phyloP scores from a whole-genome alignment of 495 filamentous ascomycete species.

The Hypoxylon fragiforme region DNA sequence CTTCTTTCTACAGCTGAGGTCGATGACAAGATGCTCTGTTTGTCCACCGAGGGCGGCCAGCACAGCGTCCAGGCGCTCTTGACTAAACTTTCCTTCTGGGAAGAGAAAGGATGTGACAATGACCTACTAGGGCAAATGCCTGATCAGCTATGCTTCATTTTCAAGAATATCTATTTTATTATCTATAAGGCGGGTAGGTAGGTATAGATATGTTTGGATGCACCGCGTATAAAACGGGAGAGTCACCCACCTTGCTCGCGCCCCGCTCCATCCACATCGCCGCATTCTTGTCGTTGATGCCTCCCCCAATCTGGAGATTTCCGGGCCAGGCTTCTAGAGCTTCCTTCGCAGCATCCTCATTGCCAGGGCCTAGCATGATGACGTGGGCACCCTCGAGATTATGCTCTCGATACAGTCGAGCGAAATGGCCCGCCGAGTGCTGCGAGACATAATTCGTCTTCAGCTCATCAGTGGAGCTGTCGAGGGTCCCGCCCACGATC shows the following conservation, averaged over 20 bases:
- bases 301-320: conserved; percentile 85
- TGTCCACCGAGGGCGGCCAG: conserved; percentile 71
- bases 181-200: background rate
- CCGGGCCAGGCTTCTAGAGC: conserved; percentile 75
- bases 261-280: conserved; percentile 81
- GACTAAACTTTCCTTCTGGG: conserved; percentile 77
- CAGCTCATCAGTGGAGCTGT: conserved; percentile 62
- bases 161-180: background rate
- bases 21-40: conserved; percentile 83
- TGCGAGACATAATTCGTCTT: conserved; percentile 90
- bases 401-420: conserved; percentile 74
- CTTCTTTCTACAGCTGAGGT: conserved; percentile 82
- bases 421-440: conserved; percentile 78
- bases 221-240: background rate
- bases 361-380: conserved; percentile 91
- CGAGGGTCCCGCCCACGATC: conserved; percentile 93
- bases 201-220: too few relatives aligned
- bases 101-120: conserved; percentile 84
- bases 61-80: conserved; percentile 69
- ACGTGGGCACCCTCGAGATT: conserved; percentile 81
- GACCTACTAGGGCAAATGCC: conserved; percentile 64
- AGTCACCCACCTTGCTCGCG: conserved; percentile 76
- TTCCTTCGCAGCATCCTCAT: conserved; percentile 76
- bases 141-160: conserved; percentile 8
- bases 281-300: conserved; percentile 84